Percentiles rank a stretch among this genome's conserved stretches.
phyloP scores from a whole-genome alignment of 495 filamentous ascomycete species.

The Elasticomyces elasticus region DNA sequence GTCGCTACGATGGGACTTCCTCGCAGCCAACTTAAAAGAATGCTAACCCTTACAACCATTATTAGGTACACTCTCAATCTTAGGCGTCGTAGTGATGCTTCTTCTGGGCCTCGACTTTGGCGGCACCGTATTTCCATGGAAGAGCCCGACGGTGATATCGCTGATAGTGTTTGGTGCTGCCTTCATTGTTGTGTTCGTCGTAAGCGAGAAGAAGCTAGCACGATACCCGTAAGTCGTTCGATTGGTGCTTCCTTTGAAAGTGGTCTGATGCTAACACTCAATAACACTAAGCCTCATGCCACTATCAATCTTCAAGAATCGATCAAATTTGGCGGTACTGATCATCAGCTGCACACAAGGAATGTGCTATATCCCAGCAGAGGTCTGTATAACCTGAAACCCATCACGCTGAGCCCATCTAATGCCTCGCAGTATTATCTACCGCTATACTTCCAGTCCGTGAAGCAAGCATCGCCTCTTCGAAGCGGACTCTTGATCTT shows the following conservation, averaged over 20 bases:
- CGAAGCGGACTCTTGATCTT: constrained; percentile 44
- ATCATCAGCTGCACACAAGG: constrained; percentile 37
- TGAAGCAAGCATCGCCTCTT: constrained; percentile 40
- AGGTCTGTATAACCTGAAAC: too few relatives aligned
- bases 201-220: constrained; percentile 29
- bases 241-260: too few relatives aligned
- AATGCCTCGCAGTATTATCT: too few relatives aligned
- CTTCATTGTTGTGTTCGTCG: constrained; percentile 29
- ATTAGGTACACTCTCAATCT: constrained; percentile 29
- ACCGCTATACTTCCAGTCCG: constrained; percentile 50
- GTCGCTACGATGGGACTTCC: too few relatives aligned
- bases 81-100: constrained; percentile 30
- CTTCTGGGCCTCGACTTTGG: constrained; percentile 34
- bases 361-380: constrained; percentile 42
- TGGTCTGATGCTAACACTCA: too few relatives aligned
- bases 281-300: too few relatives aligned
- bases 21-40: too few relatives aligned
- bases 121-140: constrained; percentile 30
- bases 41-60: too few relatives aligned
- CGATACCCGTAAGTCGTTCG: too few relatives aligned
- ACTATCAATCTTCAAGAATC: constrained; percentile 24
- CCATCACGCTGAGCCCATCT: too few relatives aligned
- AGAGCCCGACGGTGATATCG: constrained; percentile 30
- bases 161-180: constrained; percentile 31
- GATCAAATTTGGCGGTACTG: constrained; percentile 32